Evolutionary conservation across 208 protist genomes (phyloP).

Genomic region (Naegleria lovaniensis): DNA sequence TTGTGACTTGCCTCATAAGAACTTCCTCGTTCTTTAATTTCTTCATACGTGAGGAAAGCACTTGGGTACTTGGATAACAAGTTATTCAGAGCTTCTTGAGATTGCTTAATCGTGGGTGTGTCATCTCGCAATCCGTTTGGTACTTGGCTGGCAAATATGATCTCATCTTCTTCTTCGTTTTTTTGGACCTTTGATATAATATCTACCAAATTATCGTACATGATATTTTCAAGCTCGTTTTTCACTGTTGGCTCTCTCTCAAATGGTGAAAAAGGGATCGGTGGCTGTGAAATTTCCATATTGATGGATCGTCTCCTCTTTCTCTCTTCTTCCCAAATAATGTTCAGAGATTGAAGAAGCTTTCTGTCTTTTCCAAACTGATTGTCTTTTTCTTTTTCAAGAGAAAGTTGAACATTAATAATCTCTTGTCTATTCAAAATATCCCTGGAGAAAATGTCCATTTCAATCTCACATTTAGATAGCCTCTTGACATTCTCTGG

Average conservation of each 20-base stretch:
- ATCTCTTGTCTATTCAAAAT: background rate
- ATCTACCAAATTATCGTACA: background rate
- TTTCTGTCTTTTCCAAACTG: background rate
- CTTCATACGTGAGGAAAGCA: background rate
- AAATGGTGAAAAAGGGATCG: background rate
- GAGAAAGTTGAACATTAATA: background rate
- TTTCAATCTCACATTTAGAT: background rate
- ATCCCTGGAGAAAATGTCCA: background rate
- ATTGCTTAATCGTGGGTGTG: background rate
- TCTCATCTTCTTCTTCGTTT: background rate
- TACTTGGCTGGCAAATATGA: background rate
- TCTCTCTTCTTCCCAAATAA: constrained; percentile 28
- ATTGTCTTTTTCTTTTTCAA: background rate
- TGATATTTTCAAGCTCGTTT: background rate
- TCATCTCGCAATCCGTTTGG: background rate
- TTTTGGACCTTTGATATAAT: background rate
- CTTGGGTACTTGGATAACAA: background rate
- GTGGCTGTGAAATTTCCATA: background rate
- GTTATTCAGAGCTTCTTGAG: background rate
- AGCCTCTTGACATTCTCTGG: background rate
- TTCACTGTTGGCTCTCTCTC: background rate
- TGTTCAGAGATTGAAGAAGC: background rate
- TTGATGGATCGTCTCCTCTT: background rate
- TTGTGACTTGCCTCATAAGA: background rate
- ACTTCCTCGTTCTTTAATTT: background rate